These are phyloP conservation scores for Tricholoma sp. DNA, from an alignment of 768 basidiomycete genomes.

Conservation along the genomic window DNA sequence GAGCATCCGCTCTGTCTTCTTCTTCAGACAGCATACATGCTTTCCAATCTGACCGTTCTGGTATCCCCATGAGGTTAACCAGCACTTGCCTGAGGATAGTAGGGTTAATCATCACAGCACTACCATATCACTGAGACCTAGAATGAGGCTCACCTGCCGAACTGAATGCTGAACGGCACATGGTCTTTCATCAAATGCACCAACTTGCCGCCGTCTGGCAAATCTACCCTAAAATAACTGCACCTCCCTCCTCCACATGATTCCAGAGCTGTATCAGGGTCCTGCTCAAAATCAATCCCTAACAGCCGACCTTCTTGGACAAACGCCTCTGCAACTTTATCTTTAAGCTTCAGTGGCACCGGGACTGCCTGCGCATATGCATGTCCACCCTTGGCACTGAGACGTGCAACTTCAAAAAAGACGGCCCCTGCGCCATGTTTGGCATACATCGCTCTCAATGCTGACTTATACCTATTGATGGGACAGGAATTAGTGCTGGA, in stretches of 20 bases:
- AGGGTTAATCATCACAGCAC: constrained; percentile 4
- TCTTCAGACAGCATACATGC: constrained; percentile 76
- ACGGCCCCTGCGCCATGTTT: constrained; percentile 66
- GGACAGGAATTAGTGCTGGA: background rate
- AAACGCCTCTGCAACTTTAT: constrained; percentile 69
- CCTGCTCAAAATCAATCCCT: constrained; percentile 72
- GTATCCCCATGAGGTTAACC: constrained; percentile 67
- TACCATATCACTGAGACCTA: background rate
- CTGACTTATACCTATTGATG: constrained; percentile 64
- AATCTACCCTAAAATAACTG: constrained; percentile 87
- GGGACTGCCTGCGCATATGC: constrained; percentile 90
- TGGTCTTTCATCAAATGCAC: constrained; percentile 80
- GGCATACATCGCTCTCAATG: constrained; percentile 67
- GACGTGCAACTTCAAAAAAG: constrained; percentile 82
- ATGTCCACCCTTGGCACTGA: constrained; percentile 85
- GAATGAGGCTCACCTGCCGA: constrained; percentile 68
- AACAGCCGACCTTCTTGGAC: constrained; percentile 56
- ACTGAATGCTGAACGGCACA: constrained; percentile 83
- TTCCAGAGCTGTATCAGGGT: constrained; percentile 58
- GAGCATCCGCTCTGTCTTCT: constrained; percentile 80
- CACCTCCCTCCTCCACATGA: constrained; percentile 48
- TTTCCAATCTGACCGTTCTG: constrained; percentile 90
- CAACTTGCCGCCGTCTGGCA: constrained; percentile 81
- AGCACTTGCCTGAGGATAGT: constrained; percentile 62
- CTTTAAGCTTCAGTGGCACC: constrained; percentile 56